A percentile compares a stretch with the other conserved stretches of the same genome.
These are phyloP conservation scores for Apiospora koreana DNA, from an alignment of 2,329 filamentous ascomycete species.

Conservation along the genomic window DNA sequence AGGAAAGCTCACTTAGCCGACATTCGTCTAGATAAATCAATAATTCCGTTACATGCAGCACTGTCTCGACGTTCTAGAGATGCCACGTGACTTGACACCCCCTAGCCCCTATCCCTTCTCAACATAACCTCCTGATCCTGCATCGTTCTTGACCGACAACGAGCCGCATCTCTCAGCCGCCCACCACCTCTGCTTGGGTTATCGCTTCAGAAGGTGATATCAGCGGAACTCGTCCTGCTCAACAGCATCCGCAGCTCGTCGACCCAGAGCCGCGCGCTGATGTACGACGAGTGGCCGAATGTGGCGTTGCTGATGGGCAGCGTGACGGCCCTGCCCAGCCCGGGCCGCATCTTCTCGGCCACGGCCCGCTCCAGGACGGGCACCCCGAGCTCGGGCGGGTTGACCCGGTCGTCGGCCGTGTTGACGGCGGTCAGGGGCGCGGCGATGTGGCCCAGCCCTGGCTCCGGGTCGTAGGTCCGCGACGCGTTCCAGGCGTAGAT, in stretches of 20 bases:
- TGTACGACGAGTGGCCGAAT: slow-evolving; percentile 22
- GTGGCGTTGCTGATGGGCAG: slow-evolving; percentile 20
- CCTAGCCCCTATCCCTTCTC: no score
- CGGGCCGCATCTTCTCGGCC: slow-evolving; percentile 14
- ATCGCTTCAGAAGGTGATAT: not conserved
- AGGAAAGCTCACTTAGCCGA: no score
- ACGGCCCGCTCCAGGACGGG: slow-evolving; percentile 23
- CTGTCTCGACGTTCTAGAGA: not conserved
- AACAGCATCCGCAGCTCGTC: not conserved
- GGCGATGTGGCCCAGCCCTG: slow-evolving; percentile 21
- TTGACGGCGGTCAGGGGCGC: slow-evolving; percentile 27
- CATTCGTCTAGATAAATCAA: no score
- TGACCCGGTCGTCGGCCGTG: slow-evolving; percentile 29
- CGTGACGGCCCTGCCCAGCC: slow-evolving; percentile 17
- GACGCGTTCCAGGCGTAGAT: slow-evolving; percentile 24
- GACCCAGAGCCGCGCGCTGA: slow-evolving; percentile 19
- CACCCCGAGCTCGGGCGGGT: slow-evolving; percentile 28
- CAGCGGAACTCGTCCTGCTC: not conserved
- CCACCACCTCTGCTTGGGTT: no score
- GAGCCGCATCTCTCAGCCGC: no score
- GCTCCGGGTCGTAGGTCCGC: slow-evolving; percentile 26
- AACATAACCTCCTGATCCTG: no score
- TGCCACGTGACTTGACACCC: no score
- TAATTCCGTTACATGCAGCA: not conserved
- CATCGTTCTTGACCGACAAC: not conserved